Evolutionary conservation across 1,139 yeast genomes (phyloP), one percentile per base, ranked within the genome.

Genomic region (Sugiyamaella sp.): DNA sequence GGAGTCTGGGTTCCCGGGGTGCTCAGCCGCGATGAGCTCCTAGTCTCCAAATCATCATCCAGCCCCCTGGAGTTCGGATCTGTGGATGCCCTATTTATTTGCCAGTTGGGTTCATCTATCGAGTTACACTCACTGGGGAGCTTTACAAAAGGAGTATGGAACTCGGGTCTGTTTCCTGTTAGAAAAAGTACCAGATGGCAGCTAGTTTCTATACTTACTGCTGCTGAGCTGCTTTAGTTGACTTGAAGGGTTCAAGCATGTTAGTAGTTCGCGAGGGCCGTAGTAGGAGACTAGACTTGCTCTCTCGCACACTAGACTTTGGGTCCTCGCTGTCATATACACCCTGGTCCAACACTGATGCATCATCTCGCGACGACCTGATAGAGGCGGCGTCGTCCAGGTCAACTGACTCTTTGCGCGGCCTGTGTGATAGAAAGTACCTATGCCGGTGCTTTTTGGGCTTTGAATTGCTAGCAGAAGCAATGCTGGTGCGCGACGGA

Each of bases 301-400:
- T 37, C 8, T 40, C 46, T 2, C 51, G 46, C 6, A 48, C 51
- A 41, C 42, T 40, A 12, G 51, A 48, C 32, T 40, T 48, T 17
- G 51, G 51, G 33, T 48, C 51, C 21, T 47, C 51, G 35, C 40
- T 47, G 20, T 47, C 51, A 29, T 47, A 47, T 14, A 47, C 29
- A 12, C 40, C 17, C 19, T 37, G 43, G 29, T 32, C 47, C 16
- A 12, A 12, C 27, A 44, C 22, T 44, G 48, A 21, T 4, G 22
- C 4, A 20, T 44, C 48, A 41, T 44, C 40, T 21, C 19, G 16
- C 9, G 22, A 25, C 5, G 48, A 44, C 21, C 37, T 38, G 17
- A 44, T 20, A 10, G 48, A 44, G 8, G 24, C 25, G 14, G 32
- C 20, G 8, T 44, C 48, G 27, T 43, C 46, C 9, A 43, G 25